Conservation (phyloP, 495 filamentous ascomycete genomes). For the Clavariopsis aquatica region DNA sequence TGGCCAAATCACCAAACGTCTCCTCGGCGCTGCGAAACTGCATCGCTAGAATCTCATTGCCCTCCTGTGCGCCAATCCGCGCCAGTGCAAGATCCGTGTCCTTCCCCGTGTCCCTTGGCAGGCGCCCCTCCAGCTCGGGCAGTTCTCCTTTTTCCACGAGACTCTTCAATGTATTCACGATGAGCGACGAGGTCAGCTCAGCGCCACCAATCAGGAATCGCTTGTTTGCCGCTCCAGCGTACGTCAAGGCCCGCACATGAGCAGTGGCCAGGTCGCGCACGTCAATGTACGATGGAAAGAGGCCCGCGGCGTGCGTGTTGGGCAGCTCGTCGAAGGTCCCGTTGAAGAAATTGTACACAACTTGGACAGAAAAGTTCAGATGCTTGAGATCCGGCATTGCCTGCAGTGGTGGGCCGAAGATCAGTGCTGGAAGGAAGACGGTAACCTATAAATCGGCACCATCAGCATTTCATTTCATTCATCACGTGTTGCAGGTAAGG, state of each 20-base stretch:
- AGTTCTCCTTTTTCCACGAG: constrained; percentile 25
- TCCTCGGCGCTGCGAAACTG: constrained; percentile 42
- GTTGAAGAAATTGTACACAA: constrained; percentile 45
- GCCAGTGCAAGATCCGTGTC: constrained; percentile 32
- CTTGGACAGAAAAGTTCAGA: constrained; percentile 42
- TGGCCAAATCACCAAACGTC: constrained; percentile 46
- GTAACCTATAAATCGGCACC: constrained; percentile 23
- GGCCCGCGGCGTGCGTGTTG: constrained; percentile 27
- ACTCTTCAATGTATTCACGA: constrained; percentile 40
- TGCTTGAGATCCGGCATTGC: constrained; percentile 36
- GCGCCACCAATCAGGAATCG: constrained; percentile 37
- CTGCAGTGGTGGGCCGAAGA: constrained; percentile 42
- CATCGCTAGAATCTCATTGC: constrained; percentile 41
- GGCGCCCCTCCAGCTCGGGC: constrained; percentile 40
- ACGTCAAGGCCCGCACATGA: constrained; percentile 41
- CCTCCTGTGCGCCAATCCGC: constrained; percentile 35
- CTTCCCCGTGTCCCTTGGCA: constrained; percentile 45
- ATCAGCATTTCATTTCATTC: background rate
- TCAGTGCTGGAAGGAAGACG: constrained; percentile 36
- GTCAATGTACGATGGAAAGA: constrained; percentile 44
- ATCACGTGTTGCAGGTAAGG: background rate
- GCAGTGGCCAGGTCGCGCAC: constrained; percentile 42
- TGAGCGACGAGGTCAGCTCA: constrained; percentile 32
- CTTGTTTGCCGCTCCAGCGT: constrained; percentile 35
- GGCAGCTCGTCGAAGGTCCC: constrained; percentile 42